phyloP scores from a whole-genome alignment of 78 protist species.

The Chrysochromulina parva region DNA sequence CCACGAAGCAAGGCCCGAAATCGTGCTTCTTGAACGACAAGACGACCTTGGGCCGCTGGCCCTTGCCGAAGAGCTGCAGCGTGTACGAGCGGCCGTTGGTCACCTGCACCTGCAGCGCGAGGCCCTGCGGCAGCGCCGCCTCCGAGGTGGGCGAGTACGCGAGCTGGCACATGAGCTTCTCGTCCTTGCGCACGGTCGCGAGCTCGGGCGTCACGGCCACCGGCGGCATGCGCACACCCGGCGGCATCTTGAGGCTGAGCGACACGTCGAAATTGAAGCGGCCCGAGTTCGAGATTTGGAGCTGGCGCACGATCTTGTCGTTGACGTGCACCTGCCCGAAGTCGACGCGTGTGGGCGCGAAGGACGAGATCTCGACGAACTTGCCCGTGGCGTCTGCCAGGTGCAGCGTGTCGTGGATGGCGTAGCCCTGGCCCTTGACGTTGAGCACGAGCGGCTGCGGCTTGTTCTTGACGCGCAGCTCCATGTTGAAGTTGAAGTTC shows the following conservation, averaged over 20 bases:
- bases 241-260: conserved; percentile 6
- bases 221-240: not conserved
- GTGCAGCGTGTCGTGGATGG: conserved; percentile 36
- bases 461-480: conserved; percentile 49
- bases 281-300: conserved; percentile 62
- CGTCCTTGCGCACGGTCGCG: conserved; percentile 42
- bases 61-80: conserved; percentile 38
- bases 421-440: conserved; percentile 81
- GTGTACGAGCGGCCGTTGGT: conserved; percentile 62
- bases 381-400: not conserved
- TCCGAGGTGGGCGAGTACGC: conserved; percentile 41
- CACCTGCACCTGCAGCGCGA: not conserved
- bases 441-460: conserved; percentile 61
- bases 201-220: conserved; percentile 29
- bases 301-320: not conserved
- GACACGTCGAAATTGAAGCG: conserved; percentile 53
- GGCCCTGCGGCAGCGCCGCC: not conserved
- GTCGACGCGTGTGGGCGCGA: conserved; percentile 31
- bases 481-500: conserved; percentile 58
- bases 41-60: not conserved
- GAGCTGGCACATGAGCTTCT: not conserved
- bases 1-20: not conserved
- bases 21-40: not conserved
- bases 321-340: conserved; percentile 73
- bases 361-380: not conserved